Conservation (phyloP, 331 rosid genomes). For the Prunus yedoensis region DNA sequence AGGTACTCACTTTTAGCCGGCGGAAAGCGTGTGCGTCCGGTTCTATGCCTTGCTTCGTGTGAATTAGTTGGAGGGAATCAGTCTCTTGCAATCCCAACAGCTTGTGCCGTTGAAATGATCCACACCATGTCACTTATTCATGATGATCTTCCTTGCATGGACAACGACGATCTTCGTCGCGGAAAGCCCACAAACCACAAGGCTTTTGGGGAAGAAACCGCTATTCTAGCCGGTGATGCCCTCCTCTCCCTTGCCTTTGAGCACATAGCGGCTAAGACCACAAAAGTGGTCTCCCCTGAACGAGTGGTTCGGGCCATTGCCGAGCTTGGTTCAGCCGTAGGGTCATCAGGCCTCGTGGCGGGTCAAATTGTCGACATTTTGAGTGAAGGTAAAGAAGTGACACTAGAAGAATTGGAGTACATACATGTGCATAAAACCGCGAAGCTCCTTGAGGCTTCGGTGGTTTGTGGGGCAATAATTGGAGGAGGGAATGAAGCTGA, state of each 20-base stretch:
- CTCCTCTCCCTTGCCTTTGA: slow-evolving; percentile 37
- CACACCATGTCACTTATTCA: slow-evolving; percentile 35
- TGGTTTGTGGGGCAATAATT: slow-evolving; percentile 34
- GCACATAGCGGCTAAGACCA: slow-evolving; percentile 26
- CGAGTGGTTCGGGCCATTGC: slow-evolving; percentile 24
- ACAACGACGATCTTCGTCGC: slow-evolving; percentile 30
- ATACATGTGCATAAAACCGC: slow-evolving; percentile 39
- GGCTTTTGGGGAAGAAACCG: slow-evolving; percentile 38
- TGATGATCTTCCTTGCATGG: slow-evolving; percentile 53
- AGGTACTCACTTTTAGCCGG: slow-evolving; percentile 32
- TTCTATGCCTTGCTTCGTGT: slow-evolving; percentile 37
- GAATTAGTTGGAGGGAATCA: slow-evolving; percentile 45
- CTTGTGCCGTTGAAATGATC: slow-evolving; percentile 48
- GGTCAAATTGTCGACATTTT: slow-evolving; percentile 38
- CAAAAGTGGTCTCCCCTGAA: slow-evolving; percentile 2
- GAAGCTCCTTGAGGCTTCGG: slow-evolving; percentile 33
- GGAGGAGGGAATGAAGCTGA: slow-evolving; percentile 35
- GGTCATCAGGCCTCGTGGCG: slow-evolving; percentile 36
- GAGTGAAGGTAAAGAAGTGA: slow-evolving; percentile 29
- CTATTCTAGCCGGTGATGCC: slow-evolving; percentile 30
- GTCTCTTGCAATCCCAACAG: slow-evolving; percentile 24
- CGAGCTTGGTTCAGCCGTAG: slow-evolving; percentile 37
- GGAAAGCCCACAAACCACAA: slow-evolving; percentile 36
- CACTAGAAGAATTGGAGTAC: slow-evolving; percentile 29
- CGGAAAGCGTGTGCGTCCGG: slow-evolving; percentile 35